Percentiles rank a stretch among this genome's conserved stretches.
Evolutionary conservation across 2,329 filamentous ascomycete species (phyloP).

Genomic region (Gaeumannomyces sp.): DNA sequence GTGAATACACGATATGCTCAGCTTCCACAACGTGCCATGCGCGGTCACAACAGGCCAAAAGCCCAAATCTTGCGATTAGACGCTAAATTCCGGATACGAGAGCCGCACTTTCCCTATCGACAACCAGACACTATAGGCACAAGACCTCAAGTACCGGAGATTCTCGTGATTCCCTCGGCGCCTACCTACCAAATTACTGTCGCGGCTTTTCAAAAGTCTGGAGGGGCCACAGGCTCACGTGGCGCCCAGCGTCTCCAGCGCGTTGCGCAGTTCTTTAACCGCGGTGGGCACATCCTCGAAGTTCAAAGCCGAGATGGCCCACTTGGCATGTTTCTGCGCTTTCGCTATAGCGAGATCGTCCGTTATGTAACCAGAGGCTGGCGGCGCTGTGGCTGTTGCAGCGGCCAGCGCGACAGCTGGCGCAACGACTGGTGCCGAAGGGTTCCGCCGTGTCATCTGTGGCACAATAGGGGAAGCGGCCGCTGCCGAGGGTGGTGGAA

Average conservation of each 20-base stretch:
- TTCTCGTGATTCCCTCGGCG: too few relatives aligned
- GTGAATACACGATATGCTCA: too few relatives aligned
- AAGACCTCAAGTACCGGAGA: too few relatives aligned
- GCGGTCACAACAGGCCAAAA: too few relatives aligned
- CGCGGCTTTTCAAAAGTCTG: too few relatives aligned
- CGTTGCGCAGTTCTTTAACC: conserved; percentile 73
- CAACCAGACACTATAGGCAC: too few relatives aligned
- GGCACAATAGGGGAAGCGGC: not conserved
- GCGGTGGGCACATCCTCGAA: conserved; percentile 94
- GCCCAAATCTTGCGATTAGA: too few relatives aligned
- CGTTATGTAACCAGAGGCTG: conserved; percentile 17
- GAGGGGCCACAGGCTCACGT: conserved; percentile 28
- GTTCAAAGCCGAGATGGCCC: conserved; percentile 92
- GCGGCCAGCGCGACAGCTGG: conserved; percentile 14
- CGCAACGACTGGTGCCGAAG: conserved; percentile 17
- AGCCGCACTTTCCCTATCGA: too few relatives aligned
- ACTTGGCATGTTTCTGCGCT: conserved; percentile 93
- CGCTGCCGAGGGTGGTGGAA: conserved; percentile 1
- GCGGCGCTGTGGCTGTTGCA: conserved; percentile 3
- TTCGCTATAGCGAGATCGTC: conserved; percentile 68
- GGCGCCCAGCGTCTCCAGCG: conserved; percentile 65
- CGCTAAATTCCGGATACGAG: too few relatives aligned
- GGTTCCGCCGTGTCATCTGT: conserved; percentile 13
- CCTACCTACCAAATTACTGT: too few relatives aligned
- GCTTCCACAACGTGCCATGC: too few relatives aligned